phyloP scores from a whole-genome alignment of 768 basidiomycete species.

The Lepiota brunneoincarnata region DNA sequence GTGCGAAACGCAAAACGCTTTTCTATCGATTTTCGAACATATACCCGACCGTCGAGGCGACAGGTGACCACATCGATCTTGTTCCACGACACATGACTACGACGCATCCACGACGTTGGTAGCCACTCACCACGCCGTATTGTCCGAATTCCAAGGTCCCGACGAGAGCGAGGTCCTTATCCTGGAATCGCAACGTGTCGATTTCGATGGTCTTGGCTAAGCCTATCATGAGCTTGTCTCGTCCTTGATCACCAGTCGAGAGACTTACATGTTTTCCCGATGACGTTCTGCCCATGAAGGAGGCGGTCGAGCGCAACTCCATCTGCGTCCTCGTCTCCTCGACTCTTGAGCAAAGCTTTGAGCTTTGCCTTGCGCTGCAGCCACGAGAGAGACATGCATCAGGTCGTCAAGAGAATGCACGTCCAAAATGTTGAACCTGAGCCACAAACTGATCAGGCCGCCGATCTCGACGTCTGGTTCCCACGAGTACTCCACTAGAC shows the following conservation, averaged over 20 bases:
- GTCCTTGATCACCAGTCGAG: background rate
- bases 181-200: slow-evolving; percentile 66
- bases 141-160: slow-evolving; percentile 85
- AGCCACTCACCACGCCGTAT: slow-evolving; percentile 77
- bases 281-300: slow-evolving; percentile 71
- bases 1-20: slow-evolving; percentile 69
- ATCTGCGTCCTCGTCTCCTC: slow-evolving; percentile 61
- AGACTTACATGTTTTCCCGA: slow-evolving; percentile 65
- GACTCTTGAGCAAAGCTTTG: slow-evolving; percentile 49
- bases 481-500: too few species aligned
- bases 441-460: too few species aligned
- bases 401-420: slow-evolving; percentile 13
- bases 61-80: slow-evolving; percentile 86
- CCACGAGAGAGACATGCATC: slow-evolving; percentile 72
- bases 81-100: background rate
- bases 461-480: too few species aligned
- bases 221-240: slow-evolving; percentile 10
- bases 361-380: slow-evolving; percentile 67
- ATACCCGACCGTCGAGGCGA: slow-evolving; percentile 63
- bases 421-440: background rate
- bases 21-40: slow-evolving; percentile 84
- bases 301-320: slow-evolving; percentile 67
- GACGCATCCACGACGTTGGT: background rate
- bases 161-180: slow-evolving; percentile 62
- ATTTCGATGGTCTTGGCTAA: slow-evolving; percentile 70